These are phyloP conservation scores for Ceratocystis diversiconidia DNA, from an alignment of 2,329 filamentous ascomycete genomes.

Conservation along the genomic window DNA sequence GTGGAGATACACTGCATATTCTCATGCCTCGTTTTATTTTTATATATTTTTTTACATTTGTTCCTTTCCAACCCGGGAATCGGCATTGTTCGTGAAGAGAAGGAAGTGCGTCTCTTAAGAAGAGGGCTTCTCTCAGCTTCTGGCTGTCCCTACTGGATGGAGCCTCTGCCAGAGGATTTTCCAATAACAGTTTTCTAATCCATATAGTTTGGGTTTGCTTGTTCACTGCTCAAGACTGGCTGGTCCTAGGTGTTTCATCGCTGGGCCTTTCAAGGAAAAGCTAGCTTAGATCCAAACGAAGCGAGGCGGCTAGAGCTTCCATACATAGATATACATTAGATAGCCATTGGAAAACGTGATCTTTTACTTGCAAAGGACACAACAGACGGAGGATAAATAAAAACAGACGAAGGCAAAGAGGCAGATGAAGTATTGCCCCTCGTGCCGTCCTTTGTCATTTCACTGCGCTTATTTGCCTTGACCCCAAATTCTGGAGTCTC, in stretches of 20 bases:
- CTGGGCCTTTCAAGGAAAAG: not conserved
- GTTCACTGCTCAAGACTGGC: not conserved
- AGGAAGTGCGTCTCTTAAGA: not conserved
- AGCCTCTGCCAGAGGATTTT: no score
- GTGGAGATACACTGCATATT: not conserved
- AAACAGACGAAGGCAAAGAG: no score
- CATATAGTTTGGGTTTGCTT: no score
- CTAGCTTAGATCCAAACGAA: conserved; percentile 4
- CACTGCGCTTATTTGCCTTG: not conserved
- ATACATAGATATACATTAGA: not conserved
- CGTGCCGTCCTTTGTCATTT: not conserved
- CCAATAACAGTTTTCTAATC: no score
- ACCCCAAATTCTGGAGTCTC: not conserved
- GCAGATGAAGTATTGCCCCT: no score
- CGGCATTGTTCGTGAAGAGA: not conserved
- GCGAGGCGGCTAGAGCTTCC: conserved; percentile 1
- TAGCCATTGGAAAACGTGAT: not conserved
- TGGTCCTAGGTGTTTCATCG: not conserved
- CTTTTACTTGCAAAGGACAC: not conserved
- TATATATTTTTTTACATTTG: not conserved
- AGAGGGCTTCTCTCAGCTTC: not conserved
- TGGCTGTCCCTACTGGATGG: not conserved
- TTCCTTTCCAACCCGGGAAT: not conserved
- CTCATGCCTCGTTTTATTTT: not conserved
- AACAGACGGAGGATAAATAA: not conserved